Base-by-base conservation (phyloP, 176 grass and related monocot genomes). In the Oryza glaberrima region DNA sequence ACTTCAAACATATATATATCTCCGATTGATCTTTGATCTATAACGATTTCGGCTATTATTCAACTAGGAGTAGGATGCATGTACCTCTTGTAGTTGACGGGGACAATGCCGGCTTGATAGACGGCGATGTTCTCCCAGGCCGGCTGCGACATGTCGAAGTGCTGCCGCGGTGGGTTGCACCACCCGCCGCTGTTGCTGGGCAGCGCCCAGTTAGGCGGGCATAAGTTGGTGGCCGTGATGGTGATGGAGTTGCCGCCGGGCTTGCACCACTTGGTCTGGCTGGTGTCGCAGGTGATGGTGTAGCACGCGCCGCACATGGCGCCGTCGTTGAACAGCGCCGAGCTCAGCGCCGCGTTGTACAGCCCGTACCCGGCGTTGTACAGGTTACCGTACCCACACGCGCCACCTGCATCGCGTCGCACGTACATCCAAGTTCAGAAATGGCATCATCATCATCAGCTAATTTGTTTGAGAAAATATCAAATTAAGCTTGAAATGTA, bases 121-220 rank as follows among this genome's bases (percentile, higher is more conserved):
- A 72, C 0, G 67, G 76, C 76, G 38, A 86, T 86, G 51, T 23
- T 89, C 64, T 91, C 81, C 87, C 84, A 94, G 2, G 89, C 81
- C 2, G 92, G 92, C 77, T 94, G 86, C 20, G 87, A 77, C 90
- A 95, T 92, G 86, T 95, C 90, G 34, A 95, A 95, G 84, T 95
- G 93, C 1, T 49, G 17, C 0, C 88, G 83, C 8, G 81, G 88
- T 3, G 93, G 77, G 77, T 95, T 95, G 88, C 93, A 95, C 88
- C 93, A 95, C 1, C 93, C 88, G 11, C 93, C 93, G 32, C 75
- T 54, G 71, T 94, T 49, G 41, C 58, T 83, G 13, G 87, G 30
- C 0, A 87, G 65, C 11, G 28, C 1, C 56, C 78, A 90, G 74
- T 86, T 90, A 11, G 83, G 88, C 54, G 88, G 88, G 88, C 88